Evolutionary conservation across 2,329 filamentous ascomycete genomes (phyloP).

Genomic region (Alternaria sp.): DNA sequence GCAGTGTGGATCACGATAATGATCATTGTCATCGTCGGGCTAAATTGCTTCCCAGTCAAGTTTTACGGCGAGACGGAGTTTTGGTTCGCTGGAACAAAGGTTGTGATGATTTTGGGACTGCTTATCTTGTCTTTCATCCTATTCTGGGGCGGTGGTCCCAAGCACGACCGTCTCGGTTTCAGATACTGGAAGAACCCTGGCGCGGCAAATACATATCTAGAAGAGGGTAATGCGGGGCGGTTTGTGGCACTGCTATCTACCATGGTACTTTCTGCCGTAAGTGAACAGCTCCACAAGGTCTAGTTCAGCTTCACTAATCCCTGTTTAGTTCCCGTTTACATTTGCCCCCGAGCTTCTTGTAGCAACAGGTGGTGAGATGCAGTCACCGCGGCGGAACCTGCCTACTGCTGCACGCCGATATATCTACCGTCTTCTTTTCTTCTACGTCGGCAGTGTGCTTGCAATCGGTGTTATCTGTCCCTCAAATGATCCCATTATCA

Average conservation of each 20-base stretch:
- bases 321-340: constrained; percentile 7
- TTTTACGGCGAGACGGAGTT: constrained; percentile 51
- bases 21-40: constrained; percentile 44
- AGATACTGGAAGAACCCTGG: constrained; percentile 65
- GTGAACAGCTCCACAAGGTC: constrained; percentile 24
- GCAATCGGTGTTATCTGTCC: constrained; percentile 69
- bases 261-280: constrained; percentile 61
- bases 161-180: constrained; percentile 62
- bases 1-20: constrained; percentile 50
- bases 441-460: constrained; percentile 66
- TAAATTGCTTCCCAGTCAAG: constrained; percentile 48
- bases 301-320: neutral
- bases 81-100: constrained; percentile 44
- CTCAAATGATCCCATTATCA: constrained; percentile 60
- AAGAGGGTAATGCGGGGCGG: constrained; percentile 56
- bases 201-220: constrained; percentile 61
- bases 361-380: constrained; percentile 66
- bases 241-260: constrained; percentile 63
- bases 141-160: constrained; percentile 65
- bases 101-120: constrained; percentile 54
- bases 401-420: constrained; percentile 67
- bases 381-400: constrained; percentile 65
- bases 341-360: constrained; percentile 45
- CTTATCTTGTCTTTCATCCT: constrained; percentile 63
- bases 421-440: constrained; percentile 69